phyloP scores from a whole-genome alignment of 176 grass and related monocot genomes.

The Cenchrus fungigraminus region DNA sequence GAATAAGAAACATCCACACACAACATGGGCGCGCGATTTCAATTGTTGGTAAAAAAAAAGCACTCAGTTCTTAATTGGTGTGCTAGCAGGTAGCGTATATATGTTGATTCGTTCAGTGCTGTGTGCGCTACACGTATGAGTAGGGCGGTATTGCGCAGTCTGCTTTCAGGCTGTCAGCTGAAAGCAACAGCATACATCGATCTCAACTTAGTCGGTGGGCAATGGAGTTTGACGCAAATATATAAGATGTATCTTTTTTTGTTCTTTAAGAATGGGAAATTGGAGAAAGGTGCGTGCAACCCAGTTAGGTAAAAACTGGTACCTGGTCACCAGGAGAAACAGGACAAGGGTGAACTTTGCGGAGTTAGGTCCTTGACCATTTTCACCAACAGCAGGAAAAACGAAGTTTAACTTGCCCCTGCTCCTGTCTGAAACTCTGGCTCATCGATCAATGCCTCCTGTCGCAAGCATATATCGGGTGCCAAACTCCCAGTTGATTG shows the following conservation, averaged over 20 bases:
- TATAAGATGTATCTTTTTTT: not conserved
- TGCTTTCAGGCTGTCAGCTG: conserved; percentile 25
- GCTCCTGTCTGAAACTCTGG: not conserved
- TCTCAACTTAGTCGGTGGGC: not conserved
- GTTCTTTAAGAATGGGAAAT: not conserved
- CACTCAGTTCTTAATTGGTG: not conserved
- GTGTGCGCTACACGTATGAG: not conserved
- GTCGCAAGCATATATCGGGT: not conserved
- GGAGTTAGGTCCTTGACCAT: not conserved
- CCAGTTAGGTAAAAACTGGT: not conserved
- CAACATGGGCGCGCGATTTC: not conserved
- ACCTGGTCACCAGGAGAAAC: not conserved
- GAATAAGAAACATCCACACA: not conserved
- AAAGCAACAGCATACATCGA: conserved; percentile 7
- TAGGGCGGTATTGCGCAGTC: conserved; percentile 13
- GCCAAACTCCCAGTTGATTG: not conserved
- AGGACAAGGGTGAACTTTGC: not conserved
- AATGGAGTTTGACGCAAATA: not conserved
- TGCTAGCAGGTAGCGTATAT: not conserved
- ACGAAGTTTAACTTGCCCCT: not conserved
- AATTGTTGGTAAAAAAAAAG: not conserved
- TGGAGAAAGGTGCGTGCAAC: not conserved
- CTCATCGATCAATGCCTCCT: not conserved
- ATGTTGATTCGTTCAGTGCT: not conserved
- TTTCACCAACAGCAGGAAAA: not conserved